These are phyloP conservation scores for Eucalyptus shirleyi DNA, from an alignment of 345 rosid genomes.

Conservation along the genomic window DNA sequence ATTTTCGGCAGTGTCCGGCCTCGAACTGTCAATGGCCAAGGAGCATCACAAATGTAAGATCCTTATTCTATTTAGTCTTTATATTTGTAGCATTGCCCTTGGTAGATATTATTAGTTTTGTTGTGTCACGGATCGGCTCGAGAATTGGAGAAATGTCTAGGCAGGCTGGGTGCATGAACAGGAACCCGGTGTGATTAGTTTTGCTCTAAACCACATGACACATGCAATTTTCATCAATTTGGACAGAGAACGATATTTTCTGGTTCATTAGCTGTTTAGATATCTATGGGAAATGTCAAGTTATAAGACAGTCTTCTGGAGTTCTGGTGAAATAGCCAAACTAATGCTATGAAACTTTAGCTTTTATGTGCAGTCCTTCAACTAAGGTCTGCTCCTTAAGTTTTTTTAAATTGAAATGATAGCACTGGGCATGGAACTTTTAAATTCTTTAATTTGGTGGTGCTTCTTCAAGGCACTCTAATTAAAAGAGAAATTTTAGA, in stretches of 20 bases:
- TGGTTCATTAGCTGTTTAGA: background rate
- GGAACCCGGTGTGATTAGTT: background rate
- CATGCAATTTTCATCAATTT: background rate
- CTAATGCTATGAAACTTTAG: background rate
- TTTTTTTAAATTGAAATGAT: background rate
- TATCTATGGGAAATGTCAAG: background rate
- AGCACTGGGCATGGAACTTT: background rate
- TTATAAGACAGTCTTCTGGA: background rate
- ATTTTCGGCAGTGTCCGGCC: conserved; percentile 87
- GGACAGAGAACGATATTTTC: background rate
- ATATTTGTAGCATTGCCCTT: background rate
- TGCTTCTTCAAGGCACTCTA: background rate
- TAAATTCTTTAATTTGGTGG: background rate
- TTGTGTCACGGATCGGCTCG: background rate
- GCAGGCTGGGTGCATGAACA: background rate
- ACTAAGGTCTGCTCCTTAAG: background rate
- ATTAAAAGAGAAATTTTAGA: background rate
- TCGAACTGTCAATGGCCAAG: conserved; percentile 63
- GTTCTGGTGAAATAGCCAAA: background rate
- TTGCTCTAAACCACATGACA: background rate
- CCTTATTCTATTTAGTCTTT: background rate
- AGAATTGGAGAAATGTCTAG: background rate
- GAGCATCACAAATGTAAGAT: conserved; percentile 72
- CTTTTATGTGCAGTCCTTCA: background rate
- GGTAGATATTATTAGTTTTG: background rate